Percentiles rank a stretch among this genome's conserved stretches.
Evolutionary conservation across 345 rosid species (phyloP).

Genomic region (Linum lewisii): DNA sequence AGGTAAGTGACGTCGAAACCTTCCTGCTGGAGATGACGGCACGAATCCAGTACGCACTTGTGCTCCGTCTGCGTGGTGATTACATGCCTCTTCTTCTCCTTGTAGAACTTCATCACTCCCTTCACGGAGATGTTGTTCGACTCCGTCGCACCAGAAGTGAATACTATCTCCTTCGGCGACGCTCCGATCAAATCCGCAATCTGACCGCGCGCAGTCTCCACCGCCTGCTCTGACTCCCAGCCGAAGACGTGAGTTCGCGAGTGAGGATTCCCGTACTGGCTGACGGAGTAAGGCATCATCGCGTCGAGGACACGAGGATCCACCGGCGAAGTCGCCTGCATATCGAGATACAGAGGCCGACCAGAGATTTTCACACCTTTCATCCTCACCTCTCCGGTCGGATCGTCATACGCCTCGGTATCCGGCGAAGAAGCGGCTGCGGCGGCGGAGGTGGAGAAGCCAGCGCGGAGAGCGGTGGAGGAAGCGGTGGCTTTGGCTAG

Average conservation of each 20-base stretch:
- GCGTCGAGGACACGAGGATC: conserved; percentile 88
- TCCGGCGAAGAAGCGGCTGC: conserved; percentile 7
- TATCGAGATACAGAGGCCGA: conserved; percentile 67
- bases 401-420: conserved; percentile 30
- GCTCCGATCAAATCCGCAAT: conserved; percentile 72
- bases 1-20: conserved; percentile 89
- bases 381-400: conserved; percentile 33
- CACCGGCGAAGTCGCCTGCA: conserved; percentile 82
- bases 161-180: conserved; percentile 78
- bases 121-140: conserved; percentile 77
- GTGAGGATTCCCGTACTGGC: conserved; percentile 84
- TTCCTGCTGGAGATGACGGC: conserved; percentile 92
- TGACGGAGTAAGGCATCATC: conserved; percentile 61
- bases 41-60: conserved; percentile 88
- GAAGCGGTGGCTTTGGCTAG: conserved; percentile 13
- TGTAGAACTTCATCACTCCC: conserved; percentile 92
- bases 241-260: conserved; percentile 94
- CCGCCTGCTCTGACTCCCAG: conserved; percentile 93
- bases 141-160: conserved; percentile 95
- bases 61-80: conserved; percentile 96
- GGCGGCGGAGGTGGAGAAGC: conserved; percentile 29
- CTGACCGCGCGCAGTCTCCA: conserved; percentile 67
- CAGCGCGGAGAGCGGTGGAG: neutral
- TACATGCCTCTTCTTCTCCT: conserved; percentile 79
- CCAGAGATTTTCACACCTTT: conserved; percentile 65